Evolutionary conservation across 345 rosid species (phyloP).

Genomic region (Eucalyptus lansdowneana): DNA sequence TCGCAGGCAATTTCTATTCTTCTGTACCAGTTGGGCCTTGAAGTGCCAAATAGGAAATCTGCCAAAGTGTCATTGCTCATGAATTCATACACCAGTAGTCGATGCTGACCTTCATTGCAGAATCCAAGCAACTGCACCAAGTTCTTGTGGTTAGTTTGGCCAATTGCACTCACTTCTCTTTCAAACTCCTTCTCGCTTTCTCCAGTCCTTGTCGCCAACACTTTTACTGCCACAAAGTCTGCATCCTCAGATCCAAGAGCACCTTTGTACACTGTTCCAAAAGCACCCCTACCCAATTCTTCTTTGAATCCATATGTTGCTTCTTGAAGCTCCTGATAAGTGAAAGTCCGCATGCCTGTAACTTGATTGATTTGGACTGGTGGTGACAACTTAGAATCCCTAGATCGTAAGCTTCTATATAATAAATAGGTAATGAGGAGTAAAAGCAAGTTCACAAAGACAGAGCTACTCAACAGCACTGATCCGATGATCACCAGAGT

Average conservation of each 20-base stretch:
- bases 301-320: too few relatives aligned
- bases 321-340: too few relatives aligned
- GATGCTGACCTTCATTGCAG: too few relatives aligned
- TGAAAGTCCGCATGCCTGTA: too few relatives aligned
- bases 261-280: too few relatives aligned
- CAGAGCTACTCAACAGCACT: background rate
- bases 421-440: background rate
- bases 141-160: slow-evolving; percentile 39
- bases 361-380: too few relatives aligned
- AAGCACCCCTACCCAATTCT: too few relatives aligned
- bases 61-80: slow-evolving; percentile 33
- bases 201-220: background rate
- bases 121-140: slow-evolving; percentile 11
- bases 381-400: too few relatives aligned
- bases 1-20: slow-evolving; percentile 22
- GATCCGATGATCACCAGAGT: background rate
- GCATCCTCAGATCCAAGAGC: too few relatives aligned
- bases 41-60: slow-evolving; percentile 16
- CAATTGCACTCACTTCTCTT: slow-evolving; percentile 30
- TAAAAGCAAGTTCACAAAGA: background rate
- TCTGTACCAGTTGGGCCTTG: slow-evolving; percentile 23
- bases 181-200: slow-evolving; percentile 37
- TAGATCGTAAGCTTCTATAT: background rate
- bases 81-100: slow-evolving; percentile 13
- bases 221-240: too few relatives aligned